These are phyloP conservation scores for Pseudogymnoascus sp. DNA, from an alignment of 2,329 filamentous ascomycete species.

Conservation along the genomic window DNA sequence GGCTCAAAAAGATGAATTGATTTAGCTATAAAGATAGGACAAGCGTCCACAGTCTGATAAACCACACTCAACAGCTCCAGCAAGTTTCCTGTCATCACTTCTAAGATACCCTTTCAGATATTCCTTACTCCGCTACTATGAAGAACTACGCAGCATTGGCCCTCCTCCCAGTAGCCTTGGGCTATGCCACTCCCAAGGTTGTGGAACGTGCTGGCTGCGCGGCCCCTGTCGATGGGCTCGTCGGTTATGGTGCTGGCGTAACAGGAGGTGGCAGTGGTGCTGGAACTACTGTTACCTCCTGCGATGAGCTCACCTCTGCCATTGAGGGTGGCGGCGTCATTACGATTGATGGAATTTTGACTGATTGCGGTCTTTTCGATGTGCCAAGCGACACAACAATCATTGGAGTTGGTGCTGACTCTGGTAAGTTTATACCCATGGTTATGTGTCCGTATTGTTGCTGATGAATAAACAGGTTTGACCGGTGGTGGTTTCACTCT, in stretches of 20 bases:
- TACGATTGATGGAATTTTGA: constrained; percentile 34
- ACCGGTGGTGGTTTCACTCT: constrained; percentile 40
- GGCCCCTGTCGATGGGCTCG: background rate
- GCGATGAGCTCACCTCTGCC: constrained; percentile 34
- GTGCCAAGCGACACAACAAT: constrained; percentile 38
- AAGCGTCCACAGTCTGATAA: background rate
- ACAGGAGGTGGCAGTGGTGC: constrained; percentile 39
- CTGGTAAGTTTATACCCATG: constrained; percentile 11
- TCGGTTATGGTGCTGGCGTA: background rate
- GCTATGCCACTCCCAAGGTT: background rate
- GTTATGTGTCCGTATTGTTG: background rate
- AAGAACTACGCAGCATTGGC: background rate
- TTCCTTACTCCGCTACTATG: background rate
- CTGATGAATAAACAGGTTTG: constrained; percentile 27
- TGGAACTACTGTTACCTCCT: constrained; percentile 39
- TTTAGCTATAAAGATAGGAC: background rate
- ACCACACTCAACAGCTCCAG: background rate
- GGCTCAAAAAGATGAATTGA: background rate
- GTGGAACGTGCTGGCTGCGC: background rate
- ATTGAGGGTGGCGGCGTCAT: constrained; percentile 39
- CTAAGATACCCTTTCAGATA: background rate
- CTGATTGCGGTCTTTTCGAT: constrained; percentile 16
- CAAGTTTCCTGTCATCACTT: background rate
- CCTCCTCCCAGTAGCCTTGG: background rate
- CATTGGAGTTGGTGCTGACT: constrained; percentile 38